A percentile compares a stretch with the other conserved stretches of the same genome.
Evolutionary conservation across 2,329 filamentous ascomycete species (phyloP).

Genomic region (Alternaria metachromatica): DNA sequence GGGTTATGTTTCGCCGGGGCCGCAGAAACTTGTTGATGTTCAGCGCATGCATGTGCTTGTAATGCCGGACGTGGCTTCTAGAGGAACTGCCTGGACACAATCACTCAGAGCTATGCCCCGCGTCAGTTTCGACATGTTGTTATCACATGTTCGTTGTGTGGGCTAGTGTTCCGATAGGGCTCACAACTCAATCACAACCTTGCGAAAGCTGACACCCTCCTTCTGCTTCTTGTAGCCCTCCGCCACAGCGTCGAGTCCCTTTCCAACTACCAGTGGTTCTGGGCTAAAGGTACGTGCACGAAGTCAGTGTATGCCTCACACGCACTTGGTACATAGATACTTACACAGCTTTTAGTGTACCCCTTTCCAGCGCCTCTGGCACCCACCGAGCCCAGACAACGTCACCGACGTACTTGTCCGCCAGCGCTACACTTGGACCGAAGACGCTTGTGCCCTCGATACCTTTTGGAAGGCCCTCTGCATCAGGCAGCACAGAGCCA

Average conservation of each 20-base stretch:
- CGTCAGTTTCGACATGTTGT: background rate
- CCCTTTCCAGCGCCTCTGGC: slow-evolving; percentile 39
- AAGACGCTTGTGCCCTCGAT: slow-evolving; percentile 34
- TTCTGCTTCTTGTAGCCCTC: slow-evolving; percentile 36
- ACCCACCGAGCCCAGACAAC: slow-evolving; percentile 44
- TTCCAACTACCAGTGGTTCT: slow-evolving; percentile 37
- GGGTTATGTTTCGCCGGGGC: slow-evolving; percentile 4
- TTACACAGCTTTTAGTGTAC: slow-evolving; percentile 35
- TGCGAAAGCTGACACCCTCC: slow-evolving; percentile 44
- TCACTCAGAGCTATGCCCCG: background rate
- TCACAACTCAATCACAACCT: slow-evolving; percentile 40
- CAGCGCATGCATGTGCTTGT: background rate
- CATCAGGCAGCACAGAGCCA: slow-evolving; percentile 30
- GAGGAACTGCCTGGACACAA: background rate
- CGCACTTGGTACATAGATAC: background rate
- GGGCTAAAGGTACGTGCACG: slow-evolving; percentile 15
- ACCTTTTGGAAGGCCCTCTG: slow-evolving; percentile 32
- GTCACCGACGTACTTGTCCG: slow-evolving; percentile 39
- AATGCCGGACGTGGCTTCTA: background rate
- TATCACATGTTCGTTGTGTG: background rate
- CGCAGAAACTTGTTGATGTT: background rate
- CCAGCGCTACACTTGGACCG: slow-evolving; percentile 24
- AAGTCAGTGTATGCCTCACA: background rate
- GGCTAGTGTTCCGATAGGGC: background rate
- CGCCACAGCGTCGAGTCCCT: slow-evolving; percentile 38